Evolutionary conservation across 768 basidiomycete genomes (phyloP), one percentile per base, ranked within the genome.

Genomic region (Tricholomella constricta): DNA sequence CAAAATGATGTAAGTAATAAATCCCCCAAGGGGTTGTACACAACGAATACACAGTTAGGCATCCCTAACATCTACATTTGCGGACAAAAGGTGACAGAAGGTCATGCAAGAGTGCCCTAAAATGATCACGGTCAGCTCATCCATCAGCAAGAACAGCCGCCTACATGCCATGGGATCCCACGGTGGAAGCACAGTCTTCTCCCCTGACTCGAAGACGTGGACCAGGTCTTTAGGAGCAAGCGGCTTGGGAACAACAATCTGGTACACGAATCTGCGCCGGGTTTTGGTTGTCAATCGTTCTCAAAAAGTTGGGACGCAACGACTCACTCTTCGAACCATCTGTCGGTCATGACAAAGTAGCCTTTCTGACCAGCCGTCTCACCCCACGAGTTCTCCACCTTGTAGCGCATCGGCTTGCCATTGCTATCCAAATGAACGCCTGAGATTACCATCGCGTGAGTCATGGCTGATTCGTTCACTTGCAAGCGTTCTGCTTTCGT

Each of bases 311-410:
- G 8, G 48, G 58, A 38, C n/a, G 8, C 22, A n/a, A 22, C 44
- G 4, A 77, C 89, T 63, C 61, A 92, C 88, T 98, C 78, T 51
- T 88, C 86, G 70, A 98, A 98, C 95, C 96, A 98, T 37, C 74
- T 75, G 59, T 91, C 89, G 44, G 85, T 91, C 93, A 96, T 95
- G 62, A 96, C 83, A 72, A 89, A 92, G 71, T 85, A 95, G 6
- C 95, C 95, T 60, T 93, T 86, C 59, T 93, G 78, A 22, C 94
- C 89, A 0, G 77, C 79, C 0, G 73, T 72, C 23, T 85, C 84
- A 14, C 91, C 90, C 96, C 96, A 98, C 3, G 87, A 89, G 74
- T 98, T 98, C 78, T 98, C 96, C 17, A 98, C 91, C 71, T 93
- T 92, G 81, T 93, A 98, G n/a, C 93, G 81, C 17, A 95, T 70